These are phyloP conservation scores for Morella rubra DNA, from an alignment of 306 rosid genomes.

Conservation along the genomic window DNA sequence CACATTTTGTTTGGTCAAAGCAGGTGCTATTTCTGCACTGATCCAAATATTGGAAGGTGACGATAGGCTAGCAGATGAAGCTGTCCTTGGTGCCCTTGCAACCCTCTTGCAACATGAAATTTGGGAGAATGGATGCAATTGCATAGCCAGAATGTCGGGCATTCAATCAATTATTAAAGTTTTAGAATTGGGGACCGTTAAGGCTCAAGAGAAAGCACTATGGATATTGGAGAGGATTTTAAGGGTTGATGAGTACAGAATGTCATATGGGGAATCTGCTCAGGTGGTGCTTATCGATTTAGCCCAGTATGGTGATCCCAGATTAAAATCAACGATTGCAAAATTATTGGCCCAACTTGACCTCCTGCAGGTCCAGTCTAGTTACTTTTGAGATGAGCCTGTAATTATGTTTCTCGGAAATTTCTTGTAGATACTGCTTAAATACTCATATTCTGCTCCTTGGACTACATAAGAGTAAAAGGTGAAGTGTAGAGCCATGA, in stretches of 20 bases:
- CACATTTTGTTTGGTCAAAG: slow-evolving; percentile 82
- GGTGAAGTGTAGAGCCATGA: not conserved
- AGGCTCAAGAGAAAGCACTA: slow-evolving; percentile 74
- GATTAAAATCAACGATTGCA: slow-evolving; percentile 68
- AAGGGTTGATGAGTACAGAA: slow-evolving; percentile 55
- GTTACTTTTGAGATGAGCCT: slow-evolving; percentile 58
- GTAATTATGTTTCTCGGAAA: not conserved
- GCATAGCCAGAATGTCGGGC: slow-evolving; percentile 55
- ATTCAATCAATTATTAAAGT: slow-evolving; percentile 56
- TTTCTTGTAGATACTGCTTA: not conserved
- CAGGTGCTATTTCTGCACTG: slow-evolving; percentile 61
- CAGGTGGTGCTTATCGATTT: slow-evolving; percentile 82
- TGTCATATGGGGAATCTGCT: slow-evolving; percentile 60
- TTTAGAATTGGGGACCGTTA: slow-evolving; percentile 50
- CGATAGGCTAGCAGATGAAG: slow-evolving; percentile 69
- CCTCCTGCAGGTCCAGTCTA: slow-evolving; percentile 67
- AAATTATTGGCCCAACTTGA: slow-evolving; percentile 73
- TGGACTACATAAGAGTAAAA: not conserved
- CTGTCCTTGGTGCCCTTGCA: slow-evolving; percentile 63
- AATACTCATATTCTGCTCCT: not conserved
- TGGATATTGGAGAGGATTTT: slow-evolving; percentile 88
- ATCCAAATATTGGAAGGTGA: slow-evolving; percentile 61
- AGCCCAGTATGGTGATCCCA: slow-evolving; percentile 67
- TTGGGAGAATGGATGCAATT: slow-evolving; percentile 71
- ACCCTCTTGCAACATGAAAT: slow-evolving; percentile 77